Base-by-base conservation (phyloP, 1,139 yeast genomes). In the Hemisphaericaspora subhashii region DNA sequence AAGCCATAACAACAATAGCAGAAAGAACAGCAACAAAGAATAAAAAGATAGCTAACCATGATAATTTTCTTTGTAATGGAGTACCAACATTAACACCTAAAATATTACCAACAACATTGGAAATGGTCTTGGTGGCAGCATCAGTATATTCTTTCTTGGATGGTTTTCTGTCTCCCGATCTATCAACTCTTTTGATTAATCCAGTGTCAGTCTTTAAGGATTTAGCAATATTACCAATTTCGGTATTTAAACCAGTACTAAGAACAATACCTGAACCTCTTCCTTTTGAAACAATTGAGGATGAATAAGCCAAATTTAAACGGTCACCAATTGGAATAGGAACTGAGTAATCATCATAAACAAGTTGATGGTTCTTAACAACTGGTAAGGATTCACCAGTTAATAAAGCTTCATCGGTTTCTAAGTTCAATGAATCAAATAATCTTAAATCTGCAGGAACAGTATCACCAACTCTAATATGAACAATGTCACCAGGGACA, bases 351-450 rank as follows among this genome's bases (percentile, higher is more conserved):
- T 24, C 26, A 2, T 60, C 55, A 52, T 76, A 80, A n/a, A 71
- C 58, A 6, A 58, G 60, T 0, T 60, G 53, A 30, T 70, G 74
- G 42, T 73, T 68, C 57, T 86, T 86, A 21, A 71, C 62, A n/a
- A 85, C 79, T 0, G 95, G 94, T 39, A 85, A 64, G 1, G 92
- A 83, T 59, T 86, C 95, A 42, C 94, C 95, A 2, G 92, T 85
- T 42, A 85, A 71, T 38, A 85, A 66, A 8, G 94, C 90, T 58
- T 85, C 94, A 54, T 85, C 94, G 8, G 89, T 78, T 58, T 85
- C 92, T 48, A 85, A 79, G 58, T 84, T 85, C 66, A 77, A 73
- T 36, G 77, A 55, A 31, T 77, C 81, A 36, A 81, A 50, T 36
- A 85, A 66, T 46, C 94, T 69, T 43, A 83, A 57, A 57, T 85